Evolutionary conservation across 2,329 filamentous ascomycete genomes (phyloP).

Genomic region (Coniochaeta sp.): DNA sequence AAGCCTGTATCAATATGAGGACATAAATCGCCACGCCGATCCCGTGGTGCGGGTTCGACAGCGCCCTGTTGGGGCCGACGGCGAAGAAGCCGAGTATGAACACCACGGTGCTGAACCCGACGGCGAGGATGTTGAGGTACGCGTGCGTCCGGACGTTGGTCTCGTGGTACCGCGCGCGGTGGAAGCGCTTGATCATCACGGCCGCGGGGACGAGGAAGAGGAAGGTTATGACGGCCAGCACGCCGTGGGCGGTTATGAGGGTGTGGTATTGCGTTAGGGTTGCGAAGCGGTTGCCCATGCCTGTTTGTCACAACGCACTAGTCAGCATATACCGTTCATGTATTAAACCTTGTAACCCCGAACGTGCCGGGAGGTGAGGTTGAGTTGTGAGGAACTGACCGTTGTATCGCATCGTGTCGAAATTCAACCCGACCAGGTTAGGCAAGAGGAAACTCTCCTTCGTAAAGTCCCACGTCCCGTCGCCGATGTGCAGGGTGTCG

Average conservation of each 20-base stretch:
- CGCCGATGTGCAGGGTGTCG: constrained; percentile 68
- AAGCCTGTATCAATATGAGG: constrained; percentile 61
- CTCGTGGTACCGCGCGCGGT: constrained; percentile 48
- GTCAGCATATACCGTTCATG: too few species aligned
- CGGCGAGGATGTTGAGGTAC: constrained; percentile 64
- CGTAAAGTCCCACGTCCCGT: constrained; percentile 75
- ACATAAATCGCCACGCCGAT: constrained; percentile 76
- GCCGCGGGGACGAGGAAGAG: constrained; percentile 65
- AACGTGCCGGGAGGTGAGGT: too few species aligned
- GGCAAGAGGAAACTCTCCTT: constrained; percentile 74
- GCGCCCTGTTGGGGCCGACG: constrained; percentile 62
- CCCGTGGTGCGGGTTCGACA: constrained; percentile 79
- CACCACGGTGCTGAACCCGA: constrained; percentile 61
- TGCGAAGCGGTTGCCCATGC: constrained; percentile 77
- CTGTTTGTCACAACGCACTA: constrained; percentile 30
- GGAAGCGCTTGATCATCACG: constrained; percentile 67
- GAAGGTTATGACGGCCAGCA: constrained; percentile 67
- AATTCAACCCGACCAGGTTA: constrained; percentile 69
- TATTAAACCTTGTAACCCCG: too few species aligned
- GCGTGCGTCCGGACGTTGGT: constrained; percentile 65
- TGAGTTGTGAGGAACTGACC: constrained; percentile 48
- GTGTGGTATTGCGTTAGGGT: constrained; percentile 62
- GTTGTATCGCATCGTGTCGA: constrained; percentile 80
- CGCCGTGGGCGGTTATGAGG: constrained; percentile 63
- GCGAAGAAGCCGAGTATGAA: constrained; percentile 73